phyloP scores from a whole-genome alignment of 495 filamentous ascomycete genomes.

The Beverwykella pulmonaria region DNA sequence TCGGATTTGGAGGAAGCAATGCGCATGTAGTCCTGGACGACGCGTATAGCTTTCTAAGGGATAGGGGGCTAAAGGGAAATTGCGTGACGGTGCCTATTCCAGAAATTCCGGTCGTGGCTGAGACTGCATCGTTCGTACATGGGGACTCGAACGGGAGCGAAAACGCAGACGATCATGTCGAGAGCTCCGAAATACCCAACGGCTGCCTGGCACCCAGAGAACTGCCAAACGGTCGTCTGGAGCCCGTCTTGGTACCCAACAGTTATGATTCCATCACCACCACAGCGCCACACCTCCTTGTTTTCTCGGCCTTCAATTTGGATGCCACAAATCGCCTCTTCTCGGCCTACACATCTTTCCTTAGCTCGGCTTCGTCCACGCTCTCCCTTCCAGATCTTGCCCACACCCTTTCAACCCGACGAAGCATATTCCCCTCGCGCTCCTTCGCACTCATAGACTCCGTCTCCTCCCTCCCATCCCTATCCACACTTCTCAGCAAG shows the following conservation, averaged over 20 bases:
- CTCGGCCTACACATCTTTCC: background rate
- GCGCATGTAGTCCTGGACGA: constrained; percentile 48
- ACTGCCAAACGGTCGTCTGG: background rate
- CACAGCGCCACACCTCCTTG: background rate
- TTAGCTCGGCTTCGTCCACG: background rate
- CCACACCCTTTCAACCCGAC: background rate
- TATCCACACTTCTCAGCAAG: background rate
- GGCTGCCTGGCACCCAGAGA: background rate
- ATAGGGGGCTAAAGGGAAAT: background rate
- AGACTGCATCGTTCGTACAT: background rate
- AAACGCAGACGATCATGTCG: background rate
- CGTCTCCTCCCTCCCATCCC: background rate
- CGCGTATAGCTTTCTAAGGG: background rate
- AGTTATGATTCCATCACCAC: background rate
- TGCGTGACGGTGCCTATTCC: background rate
- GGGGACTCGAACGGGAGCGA: background rate
- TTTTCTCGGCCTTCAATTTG: background rate
- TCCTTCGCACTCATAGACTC: background rate
- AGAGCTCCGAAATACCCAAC: background rate
- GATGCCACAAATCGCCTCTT: background rate
- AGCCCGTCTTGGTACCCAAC: background rate
- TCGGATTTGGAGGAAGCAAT: constrained; percentile 48
- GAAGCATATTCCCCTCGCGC: background rate
- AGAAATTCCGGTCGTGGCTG: background rate
- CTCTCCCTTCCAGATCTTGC: background rate